Percentiles rank a stretch among this genome's conserved stretches.
These are phyloP conservation scores for Aurantiochytrium sp. DNA, from an alignment of 108 stramenopile species.

Conservation along the genomic window DNA sequence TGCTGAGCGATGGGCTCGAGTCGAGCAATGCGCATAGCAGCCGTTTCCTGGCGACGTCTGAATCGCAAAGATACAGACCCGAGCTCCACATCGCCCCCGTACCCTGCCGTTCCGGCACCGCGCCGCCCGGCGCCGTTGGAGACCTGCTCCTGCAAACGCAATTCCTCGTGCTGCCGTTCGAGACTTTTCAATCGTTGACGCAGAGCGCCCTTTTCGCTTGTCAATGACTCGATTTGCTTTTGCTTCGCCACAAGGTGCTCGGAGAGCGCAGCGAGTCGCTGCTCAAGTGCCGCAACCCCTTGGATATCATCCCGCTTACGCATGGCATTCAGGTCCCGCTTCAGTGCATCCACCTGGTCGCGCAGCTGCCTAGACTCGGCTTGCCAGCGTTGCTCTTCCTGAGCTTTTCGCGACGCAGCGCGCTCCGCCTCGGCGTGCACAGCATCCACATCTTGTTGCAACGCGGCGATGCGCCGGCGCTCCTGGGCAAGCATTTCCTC, in stretches of 20 bases:
- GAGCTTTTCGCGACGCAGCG: not conserved
- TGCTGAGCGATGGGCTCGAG: not conserved
- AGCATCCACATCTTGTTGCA: not conserved
- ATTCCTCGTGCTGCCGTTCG: not conserved
- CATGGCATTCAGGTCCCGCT: not conserved
- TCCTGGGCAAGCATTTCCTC: constrained; percentile 6
- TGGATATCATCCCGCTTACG: not conserved
- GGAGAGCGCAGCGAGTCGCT: not conserved
- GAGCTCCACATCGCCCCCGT: no score
- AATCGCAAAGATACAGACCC: not conserved
- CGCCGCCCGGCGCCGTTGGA: not conserved
- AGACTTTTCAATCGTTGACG: not conserved
- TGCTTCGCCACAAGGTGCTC: constrained; percentile 8
- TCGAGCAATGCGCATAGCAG: not conserved
- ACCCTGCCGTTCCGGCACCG: no score
- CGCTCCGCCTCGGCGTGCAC: not conserved
- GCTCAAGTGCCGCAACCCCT: not conserved
- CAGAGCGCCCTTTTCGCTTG: not conserved
- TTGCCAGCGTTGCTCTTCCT: not conserved
- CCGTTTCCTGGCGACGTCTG: not conserved
- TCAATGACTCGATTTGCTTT: not conserved
- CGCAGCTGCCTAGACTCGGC: not conserved
- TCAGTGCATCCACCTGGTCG: not conserved
- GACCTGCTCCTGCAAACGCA: not conserved
- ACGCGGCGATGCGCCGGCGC: not conserved